These are phyloP conservation scores for Trichoderma asperellum DNA, from an alignment of 2,329 filamentous ascomycete species.

Conservation along the genomic window DNA sequence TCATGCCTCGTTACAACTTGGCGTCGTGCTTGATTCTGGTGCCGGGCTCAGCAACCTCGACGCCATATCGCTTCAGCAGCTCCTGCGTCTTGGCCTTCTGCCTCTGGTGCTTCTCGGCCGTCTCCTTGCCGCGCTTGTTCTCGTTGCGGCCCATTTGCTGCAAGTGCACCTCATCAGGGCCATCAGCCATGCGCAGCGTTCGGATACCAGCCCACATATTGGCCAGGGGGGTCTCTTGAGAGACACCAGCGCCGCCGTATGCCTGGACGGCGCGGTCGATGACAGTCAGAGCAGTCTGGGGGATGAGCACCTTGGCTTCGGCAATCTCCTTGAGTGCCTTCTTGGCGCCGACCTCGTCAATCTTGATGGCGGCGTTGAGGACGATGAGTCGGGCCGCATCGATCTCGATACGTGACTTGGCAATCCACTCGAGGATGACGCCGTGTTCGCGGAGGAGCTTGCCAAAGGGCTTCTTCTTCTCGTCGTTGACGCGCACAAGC, in stretches of 20 bases:
- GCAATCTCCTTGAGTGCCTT: conserved; percentile 90
- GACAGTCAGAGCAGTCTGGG: conserved; percentile 77
- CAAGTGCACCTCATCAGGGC: conserved; percentile 93
- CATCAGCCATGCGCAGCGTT: conserved; percentile 85
- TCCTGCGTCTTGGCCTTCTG: conserved; percentile 69
- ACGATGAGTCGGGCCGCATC: conserved; percentile 88
- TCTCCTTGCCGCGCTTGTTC: conserved; percentile 68
- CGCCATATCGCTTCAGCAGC: conserved; percentile 64
- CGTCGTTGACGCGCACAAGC: conserved; percentile 91
- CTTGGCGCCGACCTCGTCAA: conserved; percentile 89
- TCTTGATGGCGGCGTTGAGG: conserved; percentile 92
- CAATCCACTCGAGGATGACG: conserved; percentile 93
- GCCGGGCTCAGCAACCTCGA: conserved; percentile 54
- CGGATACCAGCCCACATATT: conserved; percentile 79
- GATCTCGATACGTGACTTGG: conserved; percentile 89
- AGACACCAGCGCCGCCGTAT: conserved; percentile 87
- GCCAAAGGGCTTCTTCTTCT: conserved; percentile 87
- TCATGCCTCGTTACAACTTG: conserved; percentile 47
- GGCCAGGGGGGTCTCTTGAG: conserved; percentile 91
- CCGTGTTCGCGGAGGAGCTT: conserved; percentile 86
- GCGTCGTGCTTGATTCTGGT: conserved; percentile 53
- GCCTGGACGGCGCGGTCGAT: conserved; percentile 95
- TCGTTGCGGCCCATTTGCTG: conserved; percentile 81
- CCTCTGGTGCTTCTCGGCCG: conserved; percentile 63
- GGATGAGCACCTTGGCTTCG: conserved; percentile 90